A percentile compares a stretch with the other conserved stretches of the same genome.
These are phyloP conservation scores for Colletotrichum plurivorum DNA, from an alignment of 2,329 filamentous ascomycete genomes.

Conservation along the genomic window DNA sequence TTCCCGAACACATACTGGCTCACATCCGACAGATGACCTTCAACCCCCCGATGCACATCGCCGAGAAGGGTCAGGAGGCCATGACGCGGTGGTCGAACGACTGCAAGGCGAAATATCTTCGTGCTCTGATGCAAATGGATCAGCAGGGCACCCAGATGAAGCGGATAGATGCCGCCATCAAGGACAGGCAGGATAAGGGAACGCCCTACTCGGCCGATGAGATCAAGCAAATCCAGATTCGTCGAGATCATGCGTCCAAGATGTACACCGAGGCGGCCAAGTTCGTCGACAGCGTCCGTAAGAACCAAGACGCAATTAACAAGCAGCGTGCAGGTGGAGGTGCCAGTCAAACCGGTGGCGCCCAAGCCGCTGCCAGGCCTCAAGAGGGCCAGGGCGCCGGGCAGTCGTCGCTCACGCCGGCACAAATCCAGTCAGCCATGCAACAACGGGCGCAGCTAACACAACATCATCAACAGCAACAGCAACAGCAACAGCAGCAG, in stretches of 20 bases:
- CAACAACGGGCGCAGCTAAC: slow-evolving; percentile 42
- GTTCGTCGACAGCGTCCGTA: slow-evolving; percentile 64
- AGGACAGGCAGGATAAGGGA: slow-evolving; percentile 59
- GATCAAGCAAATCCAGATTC: slow-evolving; percentile 58
- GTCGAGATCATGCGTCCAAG: slow-evolving; percentile 61
- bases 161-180: slow-evolving; percentile 58
- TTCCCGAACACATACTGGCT: slow-evolving; percentile 60
- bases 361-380: slow-evolving; percentile 17
- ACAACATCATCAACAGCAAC: slow-evolving; percentile 42
- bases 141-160: slow-evolving; percentile 56
- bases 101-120: slow-evolving; percentile 61
- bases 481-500: slow-evolving; percentile 44
- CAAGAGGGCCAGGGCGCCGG: neutral
- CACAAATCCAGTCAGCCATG: no score
- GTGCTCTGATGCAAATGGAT: slow-evolving; percentile 67
- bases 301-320: slow-evolving; percentile 56
- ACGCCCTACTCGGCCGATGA: slow-evolving; percentile 63
- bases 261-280: slow-evolving; percentile 61
- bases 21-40: slow-evolving; percentile 65
- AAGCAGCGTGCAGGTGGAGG: slow-evolving; percentile 42
- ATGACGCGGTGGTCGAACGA: slow-evolving; percentile 64
- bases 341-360: slow-evolving; percentile 43
- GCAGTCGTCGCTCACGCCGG: no score
- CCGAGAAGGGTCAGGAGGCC: slow-evolving; percentile 59
- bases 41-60: slow-evolving; percentile 55